Conservation (phyloP, 2,329 filamentous ascomycete species). For the Aureobasidium zeae region DNA sequence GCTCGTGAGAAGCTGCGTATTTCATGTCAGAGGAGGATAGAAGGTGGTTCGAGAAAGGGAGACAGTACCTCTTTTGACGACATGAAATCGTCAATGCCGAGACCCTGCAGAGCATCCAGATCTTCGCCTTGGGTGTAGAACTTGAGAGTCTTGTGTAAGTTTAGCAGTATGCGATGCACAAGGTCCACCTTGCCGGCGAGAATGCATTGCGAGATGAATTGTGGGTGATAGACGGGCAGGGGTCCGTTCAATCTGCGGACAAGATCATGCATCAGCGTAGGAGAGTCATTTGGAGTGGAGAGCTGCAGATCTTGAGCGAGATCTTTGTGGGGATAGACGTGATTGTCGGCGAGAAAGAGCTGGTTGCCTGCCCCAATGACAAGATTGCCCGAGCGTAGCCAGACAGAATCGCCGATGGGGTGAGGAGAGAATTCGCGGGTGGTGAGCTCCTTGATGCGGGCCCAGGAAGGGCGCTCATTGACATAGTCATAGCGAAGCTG, state of each 20-base stretch:
- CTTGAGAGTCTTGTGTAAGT: slow-evolving; percentile 66
- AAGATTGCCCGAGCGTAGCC: slow-evolving; percentile 76
- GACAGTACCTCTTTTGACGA: slow-evolving; percentile 36
- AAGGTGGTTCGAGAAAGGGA: background rate
- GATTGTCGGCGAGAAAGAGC: slow-evolving; percentile 72
- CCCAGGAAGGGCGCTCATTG: slow-evolving; percentile 82
- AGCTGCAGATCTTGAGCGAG: slow-evolving; percentile 48
- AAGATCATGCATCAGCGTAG: slow-evolving; percentile 67
- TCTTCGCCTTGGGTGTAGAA: slow-evolving; percentile 74
- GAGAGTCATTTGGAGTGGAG: slow-evolving; percentile 39
- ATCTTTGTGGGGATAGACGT: slow-evolving; percentile 55
- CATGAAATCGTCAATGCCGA: slow-evolving; percentile 43
- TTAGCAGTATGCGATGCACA: slow-evolving; percentile 63
- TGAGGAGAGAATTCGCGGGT: slow-evolving; percentile 67
- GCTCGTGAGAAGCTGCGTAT: background rate
- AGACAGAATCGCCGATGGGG: slow-evolving; percentile 86
- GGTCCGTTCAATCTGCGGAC: slow-evolving; percentile 78
- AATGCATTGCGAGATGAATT: slow-evolving; percentile 80
- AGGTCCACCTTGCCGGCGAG: slow-evolving; percentile 64
- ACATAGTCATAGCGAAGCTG: slow-evolving; percentile 90
- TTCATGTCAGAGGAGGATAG: slow-evolving; percentile 20
- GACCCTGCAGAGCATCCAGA: slow-evolving; percentile 66
- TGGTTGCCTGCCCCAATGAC: slow-evolving; percentile 88
- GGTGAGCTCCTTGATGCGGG: slow-evolving; percentile 69
- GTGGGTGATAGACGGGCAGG: slow-evolving; percentile 83